A percentile compares a stretch with the other conserved stretches of the same genome.
Conservation (phyloP, 805 yeast species). For the Pichia manshurica region DNA sequence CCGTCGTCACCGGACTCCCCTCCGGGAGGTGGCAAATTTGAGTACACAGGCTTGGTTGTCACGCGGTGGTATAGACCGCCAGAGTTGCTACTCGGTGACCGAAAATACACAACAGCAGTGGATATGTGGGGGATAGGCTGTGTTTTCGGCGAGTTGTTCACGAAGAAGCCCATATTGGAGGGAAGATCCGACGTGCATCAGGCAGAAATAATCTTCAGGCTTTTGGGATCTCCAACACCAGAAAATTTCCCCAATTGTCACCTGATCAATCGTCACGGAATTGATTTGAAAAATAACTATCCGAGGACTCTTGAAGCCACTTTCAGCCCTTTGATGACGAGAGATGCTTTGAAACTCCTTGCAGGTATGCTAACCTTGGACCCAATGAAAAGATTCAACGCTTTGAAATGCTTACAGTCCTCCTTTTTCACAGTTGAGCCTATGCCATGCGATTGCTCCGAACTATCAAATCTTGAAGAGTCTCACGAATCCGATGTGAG, state of each 20-base stretch:
- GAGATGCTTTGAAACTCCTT: constrained; percentile 50
- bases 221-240: constrained; percentile 73
- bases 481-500: constrained; percentile 84
- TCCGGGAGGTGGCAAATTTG: constrained; percentile 51
- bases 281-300: constrained; percentile 28
- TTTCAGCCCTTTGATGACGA: constrained; percentile 33
- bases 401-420: constrained; percentile 68
- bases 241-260: constrained; percentile 57
- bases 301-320: constrained; percentile 42
- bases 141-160: constrained; percentile 86
- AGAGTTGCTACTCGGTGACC: constrained; percentile 80
- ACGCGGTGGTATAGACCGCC: constrained; percentile 99
- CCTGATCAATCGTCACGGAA: constrained; percentile 50
- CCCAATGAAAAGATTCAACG: constrained; percentile 71
- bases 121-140: constrained; percentile 99
- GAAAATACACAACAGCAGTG: constrained; percentile 84
- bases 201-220: constrained; percentile 69
- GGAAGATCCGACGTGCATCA: constrained; percentile 88
- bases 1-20: constrained; percentile 20
- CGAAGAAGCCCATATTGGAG: constrained; percentile 72
- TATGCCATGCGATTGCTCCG: constrained; percentile 46
- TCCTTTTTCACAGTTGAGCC: constrained; percentile 66
- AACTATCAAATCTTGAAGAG: constrained; percentile 68
- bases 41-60: constrained; percentile 67
- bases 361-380: constrained; percentile 59